phyloP scores from a whole-genome alignment of 2,329 filamentous ascomycete species.

The Pseudocercospora crystallina region DNA sequence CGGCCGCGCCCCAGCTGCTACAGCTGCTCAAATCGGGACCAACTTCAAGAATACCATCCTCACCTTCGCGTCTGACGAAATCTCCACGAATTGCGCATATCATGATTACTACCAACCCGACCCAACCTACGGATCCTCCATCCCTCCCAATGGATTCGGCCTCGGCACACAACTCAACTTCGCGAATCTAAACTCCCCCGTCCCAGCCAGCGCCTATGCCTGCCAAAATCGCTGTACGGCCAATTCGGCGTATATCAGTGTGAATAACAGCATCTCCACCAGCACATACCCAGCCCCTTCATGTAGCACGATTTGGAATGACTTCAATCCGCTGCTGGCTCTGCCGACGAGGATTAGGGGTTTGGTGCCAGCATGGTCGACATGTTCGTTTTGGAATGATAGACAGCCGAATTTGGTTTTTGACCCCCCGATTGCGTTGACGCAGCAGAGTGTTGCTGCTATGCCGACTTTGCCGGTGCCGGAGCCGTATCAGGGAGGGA shows the following conservation, averaged over 20 bases:
- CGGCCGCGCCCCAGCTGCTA: neutral
- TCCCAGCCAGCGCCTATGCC: constrained; percentile 20
- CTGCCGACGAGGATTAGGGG: constrained; percentile 14
- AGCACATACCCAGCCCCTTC: constrained; percentile 4
- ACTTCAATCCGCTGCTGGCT: constrained; percentile 18
- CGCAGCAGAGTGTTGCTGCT: constrained; percentile 1
- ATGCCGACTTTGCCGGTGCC: neutral
- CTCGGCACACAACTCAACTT: constrained; percentile 19
- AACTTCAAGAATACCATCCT: constrained; percentile 20
- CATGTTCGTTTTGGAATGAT: constrained; percentile 14
- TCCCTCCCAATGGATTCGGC: constrained; percentile 4
- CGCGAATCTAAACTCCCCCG: constrained; percentile 23
- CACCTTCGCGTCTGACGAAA: constrained; percentile 11
- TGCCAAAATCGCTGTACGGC: constrained; percentile 11
- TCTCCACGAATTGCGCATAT: constrained; percentile 21
- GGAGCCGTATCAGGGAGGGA: no score
- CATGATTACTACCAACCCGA: no score
- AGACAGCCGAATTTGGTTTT: constrained; percentile 14
- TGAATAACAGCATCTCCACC: no score
- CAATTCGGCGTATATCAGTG: neutral
- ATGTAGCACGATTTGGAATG: constrained; percentile 17
- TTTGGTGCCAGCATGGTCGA: constrained; percentile 12
- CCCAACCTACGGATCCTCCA: no score
- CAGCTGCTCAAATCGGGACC: constrained; percentile 13
- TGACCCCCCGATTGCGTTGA: neutral